These are phyloP conservation scores for Nematocida sp. DNA, from an alignment of 371 early-diverging fungal genomes.

Conservation along the genomic window DNA sequence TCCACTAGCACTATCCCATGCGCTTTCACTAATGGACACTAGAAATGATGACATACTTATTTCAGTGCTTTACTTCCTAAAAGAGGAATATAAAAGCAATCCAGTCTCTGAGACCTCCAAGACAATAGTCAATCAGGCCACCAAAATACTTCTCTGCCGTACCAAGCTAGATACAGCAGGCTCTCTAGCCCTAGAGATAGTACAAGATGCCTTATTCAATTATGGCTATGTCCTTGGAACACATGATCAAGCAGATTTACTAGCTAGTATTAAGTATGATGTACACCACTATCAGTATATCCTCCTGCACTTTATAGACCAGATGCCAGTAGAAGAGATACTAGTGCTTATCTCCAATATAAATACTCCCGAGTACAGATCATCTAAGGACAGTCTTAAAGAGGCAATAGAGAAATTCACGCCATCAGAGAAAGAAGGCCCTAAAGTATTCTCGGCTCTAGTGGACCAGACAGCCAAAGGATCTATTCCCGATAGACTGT, in stretches of 20 bases:
- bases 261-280: constrained; percentile 36
- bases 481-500: constrained; percentile 3
- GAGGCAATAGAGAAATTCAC: neutral
- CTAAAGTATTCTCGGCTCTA: neutral
- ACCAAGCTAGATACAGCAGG: constrained; percentile 39
- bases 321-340: constrained; percentile 24
- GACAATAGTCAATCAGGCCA: constrained; percentile 1
- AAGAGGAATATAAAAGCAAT: neutral
- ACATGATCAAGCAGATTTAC: constrained; percentile 3
- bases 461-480: constrained; percentile 12
- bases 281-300: constrained; percentile 38
- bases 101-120: neutral
- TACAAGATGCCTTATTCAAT: constrained; percentile 14
- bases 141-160: neutral
- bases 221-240: neutral
- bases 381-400: neutral
- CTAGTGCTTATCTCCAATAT: constrained; percentile 23
- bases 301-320: constrained; percentile 14
- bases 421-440: neutral
- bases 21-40: neutral
- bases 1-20: neutral
- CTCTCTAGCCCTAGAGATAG: constrained; percentile 2
- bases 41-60: neutral
- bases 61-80: neutral
- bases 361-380: constrained; percentile 22